Evolutionary conservation across 1,139 yeast genomes (phyloP).

Genomic region (Hemisphaericaspora lyxosophila): DNA sequence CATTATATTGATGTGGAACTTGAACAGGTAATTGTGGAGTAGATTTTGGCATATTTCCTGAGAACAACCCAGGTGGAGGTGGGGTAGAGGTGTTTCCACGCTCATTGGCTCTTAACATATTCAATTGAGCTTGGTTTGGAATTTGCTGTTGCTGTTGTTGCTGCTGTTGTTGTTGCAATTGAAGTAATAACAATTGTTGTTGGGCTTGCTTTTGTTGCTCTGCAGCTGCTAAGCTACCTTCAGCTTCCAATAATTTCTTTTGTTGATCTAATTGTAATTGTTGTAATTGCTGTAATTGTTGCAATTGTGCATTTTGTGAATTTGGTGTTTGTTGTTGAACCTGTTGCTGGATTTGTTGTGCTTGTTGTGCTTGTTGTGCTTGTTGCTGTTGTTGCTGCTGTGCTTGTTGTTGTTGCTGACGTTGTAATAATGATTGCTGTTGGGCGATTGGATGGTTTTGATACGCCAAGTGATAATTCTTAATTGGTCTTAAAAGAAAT

Average conservation of each 20-base stretch:
- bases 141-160: slow-evolving; percentile 16
- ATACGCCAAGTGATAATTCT: slow-evolving; percentile 49
- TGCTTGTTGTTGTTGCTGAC: slow-evolving; percentile 29
- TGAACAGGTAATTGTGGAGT: slow-evolving; percentile 14
- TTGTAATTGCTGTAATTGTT: slow-evolving; percentile 20
- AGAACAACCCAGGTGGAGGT: slow-evolving; percentile 47
- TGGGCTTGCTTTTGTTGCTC: slow-evolving; percentile 18
- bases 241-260: slow-evolving; percentile 24
- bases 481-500: slow-evolving; percentile 42
- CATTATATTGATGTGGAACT: slow-evolving; percentile 4
- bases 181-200: slow-evolving; percentile 18
- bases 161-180: slow-evolving; percentile 17
- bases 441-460: slow-evolving; percentile 47
- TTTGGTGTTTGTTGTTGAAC: slow-evolving; percentile 14
- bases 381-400: slow-evolving; percentile 20
- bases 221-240: slow-evolving; percentile 8
- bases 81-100: slow-evolving; percentile 40
- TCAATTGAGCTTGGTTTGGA: slow-evolving; percentile 27
- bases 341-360: slow-evolving; percentile 18
- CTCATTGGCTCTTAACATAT: slow-evolving; percentile 33
- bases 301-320: no score
- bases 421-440: slow-evolving; percentile 38
- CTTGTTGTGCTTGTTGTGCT: slow-evolving; percentile 22
- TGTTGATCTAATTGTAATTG: slow-evolving; percentile 32
- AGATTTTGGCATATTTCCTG: slow-evolving; percentile 17